Percentiles rank a stretch among this genome's conserved stretches.
Conservation (phyloP, 106 monocot species). For the Apostasia ramifera region DNA sequence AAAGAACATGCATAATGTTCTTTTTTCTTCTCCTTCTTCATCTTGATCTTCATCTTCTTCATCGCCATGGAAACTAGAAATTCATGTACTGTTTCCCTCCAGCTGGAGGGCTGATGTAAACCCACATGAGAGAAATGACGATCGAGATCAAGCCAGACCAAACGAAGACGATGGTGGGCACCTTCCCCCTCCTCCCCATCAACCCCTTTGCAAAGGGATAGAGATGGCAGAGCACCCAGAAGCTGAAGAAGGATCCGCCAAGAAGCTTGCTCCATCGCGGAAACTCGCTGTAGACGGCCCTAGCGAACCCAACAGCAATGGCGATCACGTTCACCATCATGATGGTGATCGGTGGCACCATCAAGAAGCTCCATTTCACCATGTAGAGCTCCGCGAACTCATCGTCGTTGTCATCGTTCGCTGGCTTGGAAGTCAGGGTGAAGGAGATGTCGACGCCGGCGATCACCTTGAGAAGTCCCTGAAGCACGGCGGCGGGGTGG, state of each 20-base stretch:
- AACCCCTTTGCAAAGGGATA: constrained; percentile 92
- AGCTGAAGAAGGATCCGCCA: constrained; percentile 94
- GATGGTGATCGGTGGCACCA: constrained; percentile 92
- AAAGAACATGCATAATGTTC: too few species aligned
- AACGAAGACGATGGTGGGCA: constrained; percentile 86
- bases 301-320: constrained; percentile 58
- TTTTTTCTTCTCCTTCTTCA: not conserved
- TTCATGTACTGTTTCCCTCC: constrained; percentile 46
- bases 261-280: constrained; percentile 87
- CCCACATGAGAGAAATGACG: constrained; percentile 75
- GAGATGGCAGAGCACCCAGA: constrained; percentile 92
- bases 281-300: constrained; percentile 77
- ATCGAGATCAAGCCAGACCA: constrained; percentile 88
- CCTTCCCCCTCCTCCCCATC: constrained; percentile 84
- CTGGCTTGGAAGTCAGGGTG: constrained; percentile 77
- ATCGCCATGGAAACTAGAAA: constrained; percentile 35
- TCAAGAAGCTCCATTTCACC: constrained; percentile 88
- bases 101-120: constrained; percentile 73
- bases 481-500: constrained; percentile 85
- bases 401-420: constrained; percentile 44
- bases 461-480: constrained; percentile 84
- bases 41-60: not conserved
- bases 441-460: constrained; percentile 95
- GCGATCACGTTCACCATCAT: constrained; percentile 96
- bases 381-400: constrained; percentile 66